Conservation (phyloP, 306 rosid species). For the Rosa chinensis region DNA sequence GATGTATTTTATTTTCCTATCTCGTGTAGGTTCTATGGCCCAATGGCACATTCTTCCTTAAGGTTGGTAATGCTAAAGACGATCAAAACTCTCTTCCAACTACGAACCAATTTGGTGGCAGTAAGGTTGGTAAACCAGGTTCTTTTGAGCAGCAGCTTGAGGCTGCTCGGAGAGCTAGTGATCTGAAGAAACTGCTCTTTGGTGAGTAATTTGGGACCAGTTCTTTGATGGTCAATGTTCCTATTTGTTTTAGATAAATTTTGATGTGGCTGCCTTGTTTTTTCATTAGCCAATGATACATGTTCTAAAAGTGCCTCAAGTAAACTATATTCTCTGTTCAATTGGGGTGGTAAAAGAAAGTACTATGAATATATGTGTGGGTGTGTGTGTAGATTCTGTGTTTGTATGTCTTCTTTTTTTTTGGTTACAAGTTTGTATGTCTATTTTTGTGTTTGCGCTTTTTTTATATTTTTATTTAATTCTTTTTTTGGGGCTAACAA, state of each 20-base stretch:
- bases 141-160: conserved; percentile 90
- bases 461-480: neutral
- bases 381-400: neutral
- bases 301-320: neutral
- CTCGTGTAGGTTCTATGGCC: conserved; percentile 87
- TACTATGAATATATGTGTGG: no score
- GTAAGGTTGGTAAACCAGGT: conserved; percentile 45
- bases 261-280: neutral
- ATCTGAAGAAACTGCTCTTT: conserved; percentile 77
- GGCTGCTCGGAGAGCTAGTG: conserved; percentile 94
- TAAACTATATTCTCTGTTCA: neutral
- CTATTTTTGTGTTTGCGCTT: neutral
- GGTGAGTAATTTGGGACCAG: conserved; percentile 53
- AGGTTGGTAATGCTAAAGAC: conserved; percentile 37
- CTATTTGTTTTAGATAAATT: neutral
- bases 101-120: conserved; percentile 39
- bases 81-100: conserved; percentile 37
- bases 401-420: neutral
- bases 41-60: conserved; percentile 70
- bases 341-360: neutral
- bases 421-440: neutral
- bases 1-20: neutral
- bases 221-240: conserved; percentile 6
- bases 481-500: neutral
- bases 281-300: neutral